Evolutionary conservation across 225 moss, liverwort and hornwort genomes (phyloP), one percentile per base, ranked within the genome.

Genomic region (Asterella californica): DNA sequence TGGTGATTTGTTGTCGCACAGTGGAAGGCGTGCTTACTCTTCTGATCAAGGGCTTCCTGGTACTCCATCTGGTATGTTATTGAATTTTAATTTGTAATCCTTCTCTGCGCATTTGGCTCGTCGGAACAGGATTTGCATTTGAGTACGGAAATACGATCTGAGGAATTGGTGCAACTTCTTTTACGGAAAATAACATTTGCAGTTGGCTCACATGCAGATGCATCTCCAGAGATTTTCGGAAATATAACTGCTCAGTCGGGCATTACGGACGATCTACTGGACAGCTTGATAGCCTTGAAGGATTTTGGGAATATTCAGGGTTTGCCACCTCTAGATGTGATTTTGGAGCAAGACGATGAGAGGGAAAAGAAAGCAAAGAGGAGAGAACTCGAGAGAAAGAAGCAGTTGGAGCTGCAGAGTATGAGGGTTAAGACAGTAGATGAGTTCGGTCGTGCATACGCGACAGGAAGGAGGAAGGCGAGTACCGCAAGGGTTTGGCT

Each of bases 401-500:
- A 92, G 78, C 97, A 97, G 85, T 84, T 91, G 75, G 97, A 97
- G 86, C 84, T 94, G 42, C 87, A 90, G 37, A 93, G 86, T 57
- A 85, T 84, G 59, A 93, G 97, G 37, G 94, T 97, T 84, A 94
- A 90, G 88, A 86, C 79, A 52, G 97, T 97, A 53, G 97, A 97
- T 83, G 93, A 87, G 47, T 84, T 91, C 11, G 97, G 97, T 55
- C 90, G 97, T 67, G 91, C 97, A 10, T 97, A 97, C 79, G 97
- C 90, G 37, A 97, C 97, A 22, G 97, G 94, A 21, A 93, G 93
- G 83, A 89, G 97, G 84, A 97, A 97, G 78, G 85, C 90, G 45
- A 92, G 94, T 78, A 91, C 86, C 49, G 94, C 97, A 60, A 86
- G 94, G 84, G 97, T 97, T 38, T 97, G 97, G 97, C 82, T 97